Conservation (phyloP, 331 rosid genomes). For the Dryas integrifolia region DNA sequence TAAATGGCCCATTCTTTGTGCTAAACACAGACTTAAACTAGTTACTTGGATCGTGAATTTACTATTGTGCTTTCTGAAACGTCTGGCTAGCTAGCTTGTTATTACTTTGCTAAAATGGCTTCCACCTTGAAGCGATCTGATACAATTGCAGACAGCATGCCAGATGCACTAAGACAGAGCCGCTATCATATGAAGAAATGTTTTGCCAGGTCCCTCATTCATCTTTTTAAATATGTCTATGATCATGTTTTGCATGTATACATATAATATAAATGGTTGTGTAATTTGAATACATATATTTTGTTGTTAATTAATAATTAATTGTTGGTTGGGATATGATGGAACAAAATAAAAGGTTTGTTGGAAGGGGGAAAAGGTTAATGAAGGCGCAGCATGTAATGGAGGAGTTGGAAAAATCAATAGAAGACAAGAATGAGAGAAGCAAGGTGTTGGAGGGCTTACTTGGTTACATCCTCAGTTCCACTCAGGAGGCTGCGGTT, state of each 20-base stretch:
- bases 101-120: slow-evolving; percentile 43
- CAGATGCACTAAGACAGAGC: slow-evolving; percentile 65
- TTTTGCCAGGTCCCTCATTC: slow-evolving; percentile 53
- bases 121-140: slow-evolving; percentile 52
- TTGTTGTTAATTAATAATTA: neutral
- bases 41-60: too few relatives aligned
- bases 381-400: slow-evolving; percentile 53
- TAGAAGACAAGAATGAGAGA: slow-evolving; percentile 59
- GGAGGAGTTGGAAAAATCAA: slow-evolving; percentile 62
- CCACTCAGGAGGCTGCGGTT: slow-evolving; percentile 85
- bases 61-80: too few relatives aligned
- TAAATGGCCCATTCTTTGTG: neutral
- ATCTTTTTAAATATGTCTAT: too few relatives aligned
- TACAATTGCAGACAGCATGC: slow-evolving; percentile 68
- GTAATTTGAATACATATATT: neutral
- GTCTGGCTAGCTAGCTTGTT: neutral
- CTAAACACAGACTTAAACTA: too few relatives aligned
- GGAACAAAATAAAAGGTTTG: slow-evolving; percentile 45
- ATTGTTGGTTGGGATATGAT: neutral
- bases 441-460: slow-evolving; percentile 60
- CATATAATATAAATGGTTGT: neutral
- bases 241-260: neutral
- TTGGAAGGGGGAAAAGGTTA: slow-evolving; percentile 57
- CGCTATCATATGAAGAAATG: slow-evolving; percentile 68
- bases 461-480: slow-evolving; percentile 63